phyloP scores from a whole-genome alignment of 345 rosid species.

The Boechera stricta region DNA sequence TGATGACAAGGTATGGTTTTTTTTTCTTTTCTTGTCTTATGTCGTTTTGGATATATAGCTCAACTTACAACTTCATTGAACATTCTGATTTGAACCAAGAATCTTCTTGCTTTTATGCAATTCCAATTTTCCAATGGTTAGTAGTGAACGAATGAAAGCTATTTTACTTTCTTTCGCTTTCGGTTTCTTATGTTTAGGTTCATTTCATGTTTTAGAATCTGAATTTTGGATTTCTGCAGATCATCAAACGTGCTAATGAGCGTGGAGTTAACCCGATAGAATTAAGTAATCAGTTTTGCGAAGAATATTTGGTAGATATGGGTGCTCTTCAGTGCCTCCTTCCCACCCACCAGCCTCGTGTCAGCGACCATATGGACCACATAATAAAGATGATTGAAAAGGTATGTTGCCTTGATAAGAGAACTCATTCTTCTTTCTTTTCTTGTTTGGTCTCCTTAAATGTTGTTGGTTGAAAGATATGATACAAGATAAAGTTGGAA shows the following conservation, averaged over 20 bases:
- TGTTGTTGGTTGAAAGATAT: neutral
- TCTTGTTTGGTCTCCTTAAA: constrained; percentile 6
- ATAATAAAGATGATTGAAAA: constrained; percentile 70
- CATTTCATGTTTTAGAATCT: neutral
- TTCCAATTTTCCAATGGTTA: neutral
- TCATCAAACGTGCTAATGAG: constrained; percentile 77
- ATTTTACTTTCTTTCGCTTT: neutral
- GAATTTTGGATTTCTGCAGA: constrained; percentile 48
- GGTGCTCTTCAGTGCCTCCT: constrained; percentile 70
- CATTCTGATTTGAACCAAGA: neutral
- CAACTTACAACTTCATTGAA: neutral
- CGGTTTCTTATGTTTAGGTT: neutral
- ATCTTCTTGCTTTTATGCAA: neutral
- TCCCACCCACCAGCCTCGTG: constrained; percentile 85
- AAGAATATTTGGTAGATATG: constrained; percentile 82
- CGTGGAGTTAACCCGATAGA: constrained; percentile 58
- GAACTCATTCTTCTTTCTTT: neutral
- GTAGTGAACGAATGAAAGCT: constrained; percentile 1
- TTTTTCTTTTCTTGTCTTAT: neutral
- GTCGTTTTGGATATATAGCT: neutral
- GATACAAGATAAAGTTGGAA: neutral
- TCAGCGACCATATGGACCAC: constrained; percentile 77
- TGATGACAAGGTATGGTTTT: constrained; percentile 78
- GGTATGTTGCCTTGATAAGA: constrained; percentile 47
- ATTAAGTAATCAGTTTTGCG: constrained; percentile 70